Percentiles rank a stretch among this genome's conserved stretches.
Conservation (phyloP, 345 rosid species). For the Draba incana region DNA sequence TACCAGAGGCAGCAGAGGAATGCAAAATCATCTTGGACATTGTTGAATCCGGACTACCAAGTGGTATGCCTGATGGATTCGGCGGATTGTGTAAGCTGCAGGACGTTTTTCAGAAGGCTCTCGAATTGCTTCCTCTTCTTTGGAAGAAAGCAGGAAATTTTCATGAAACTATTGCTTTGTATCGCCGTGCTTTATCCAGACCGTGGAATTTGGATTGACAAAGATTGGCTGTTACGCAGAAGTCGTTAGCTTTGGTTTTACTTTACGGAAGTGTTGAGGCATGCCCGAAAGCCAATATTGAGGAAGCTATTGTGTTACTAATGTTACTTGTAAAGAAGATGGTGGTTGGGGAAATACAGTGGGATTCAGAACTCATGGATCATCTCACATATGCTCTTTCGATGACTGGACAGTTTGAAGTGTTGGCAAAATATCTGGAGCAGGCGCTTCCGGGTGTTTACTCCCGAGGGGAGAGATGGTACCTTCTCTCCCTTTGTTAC, state of each 20-base stretch:
- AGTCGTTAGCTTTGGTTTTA: slow-evolving; percentile 69
- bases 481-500: slow-evolving; percentile 86
- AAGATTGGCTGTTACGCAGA: slow-evolving; percentile 74
- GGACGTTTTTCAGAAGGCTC: slow-evolving; percentile 80
- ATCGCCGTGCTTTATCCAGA: slow-evolving; percentile 70
- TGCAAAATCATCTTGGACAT: slow-evolving; percentile 72
- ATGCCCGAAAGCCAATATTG: slow-evolving; percentile 55
- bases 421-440: slow-evolving; percentile 74
- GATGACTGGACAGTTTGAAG: slow-evolving; percentile 65
- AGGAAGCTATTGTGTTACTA: slow-evolving; percentile 86
- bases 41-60: slow-evolving; percentile 75
- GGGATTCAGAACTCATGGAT: slow-evolving; percentile 89
- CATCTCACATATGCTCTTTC: slow-evolving; percentile 82
- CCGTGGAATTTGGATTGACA: slow-evolving; percentile 86
- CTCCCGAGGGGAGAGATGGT: slow-evolving; percentile 81
- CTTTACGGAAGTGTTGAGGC: slow-evolving; percentile 83
- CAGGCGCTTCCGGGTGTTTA: slow-evolving; percentile 74
- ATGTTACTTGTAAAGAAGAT: slow-evolving; percentile 73
- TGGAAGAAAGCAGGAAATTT: slow-evolving; percentile 75
- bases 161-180: slow-evolving; percentile 70
- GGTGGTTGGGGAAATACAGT: slow-evolving; percentile 61
- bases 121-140: slow-evolving; percentile 76
- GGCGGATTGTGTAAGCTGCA: slow-evolving; percentile 73
- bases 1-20: slow-evolving; percentile 97
- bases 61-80: slow-evolving; percentile 64